Evolutionary conservation across 805 yeast species (phyloP), one percentile per base, ranked within the genome.

Genomic region (Wickerhamiella nectarea): DNA sequence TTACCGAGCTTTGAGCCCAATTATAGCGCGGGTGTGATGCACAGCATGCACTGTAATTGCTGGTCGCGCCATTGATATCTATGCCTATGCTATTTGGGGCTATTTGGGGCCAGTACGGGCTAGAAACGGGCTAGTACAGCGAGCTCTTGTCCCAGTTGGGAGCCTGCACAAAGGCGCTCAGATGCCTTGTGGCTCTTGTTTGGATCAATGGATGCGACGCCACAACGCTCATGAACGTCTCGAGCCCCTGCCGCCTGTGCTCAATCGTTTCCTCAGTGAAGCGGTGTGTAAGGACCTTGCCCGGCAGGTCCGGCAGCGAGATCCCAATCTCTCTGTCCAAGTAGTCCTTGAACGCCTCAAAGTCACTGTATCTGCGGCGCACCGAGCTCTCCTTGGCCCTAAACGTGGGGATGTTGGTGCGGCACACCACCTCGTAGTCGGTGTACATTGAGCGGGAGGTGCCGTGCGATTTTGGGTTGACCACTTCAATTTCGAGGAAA

Each of bases 131-230:
- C 24, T 38, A 38, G 38, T 47, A n/a, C 14, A 41, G 29, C 14
- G 36, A 24, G 14, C 45, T 38, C 52, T 67, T 67, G 50, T 74
- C 83, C 94, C 94, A 84, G 33, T 65, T 69, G 4, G 84, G 94
- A 55, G 83, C 87, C 61, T 89, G 95, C 43, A 91, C 76, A 55
- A 91, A 89, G 42, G 85, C 78, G 46, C 78, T 77, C 50, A 87
- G 69, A 0, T 79, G 76, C 52, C 76, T 75, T 17, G 89, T 71
- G 4, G 52, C 53, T 0, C 94, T 93, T 0, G 95, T 81, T 63
- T 91, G 97, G 47, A 89, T 64, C 48, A 89, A 63, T 1, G 98
- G 98, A 60, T 89, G 98, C 10, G 95, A 91, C 11, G 93, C 91
- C 15, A 87, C 94, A 62, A 58, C 58, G 49, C 61, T 69, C 34